These are phyloP conservation scores for Aspergillus calidoustus DNA, from an alignment of 2,329 filamentous ascomycete genomes.

Conservation along the genomic window DNA sequence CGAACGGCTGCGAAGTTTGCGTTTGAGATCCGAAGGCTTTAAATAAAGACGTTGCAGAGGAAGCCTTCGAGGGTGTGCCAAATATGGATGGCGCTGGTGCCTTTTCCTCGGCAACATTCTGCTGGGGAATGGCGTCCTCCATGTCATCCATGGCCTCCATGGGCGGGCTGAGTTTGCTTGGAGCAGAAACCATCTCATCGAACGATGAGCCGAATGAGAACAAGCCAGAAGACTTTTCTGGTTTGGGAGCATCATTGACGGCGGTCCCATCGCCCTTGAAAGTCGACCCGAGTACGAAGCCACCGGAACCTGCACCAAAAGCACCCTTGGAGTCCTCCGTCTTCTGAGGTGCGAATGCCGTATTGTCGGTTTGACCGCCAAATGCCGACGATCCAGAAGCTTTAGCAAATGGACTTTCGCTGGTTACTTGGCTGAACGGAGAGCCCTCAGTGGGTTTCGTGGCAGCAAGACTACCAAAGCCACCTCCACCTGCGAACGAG, in stretches of 20 bases:
- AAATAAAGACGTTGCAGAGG: slow-evolving; percentile 31
- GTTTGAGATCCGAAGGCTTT: slow-evolving; percentile 36
- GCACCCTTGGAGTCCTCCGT: slow-evolving; percentile 32
- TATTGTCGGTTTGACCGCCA: slow-evolving; percentile 30
- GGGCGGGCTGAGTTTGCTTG: slow-evolving; percentile 38
- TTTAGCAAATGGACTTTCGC: slow-evolving; percentile 35
- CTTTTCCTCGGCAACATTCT: slow-evolving; percentile 29
- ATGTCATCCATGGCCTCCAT: slow-evolving; percentile 44
- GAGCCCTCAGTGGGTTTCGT: slow-evolving; percentile 29
- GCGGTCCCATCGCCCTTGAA: slow-evolving; percentile 51
- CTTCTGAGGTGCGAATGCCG: slow-evolving; percentile 36
- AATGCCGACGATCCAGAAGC: slow-evolving; percentile 36
- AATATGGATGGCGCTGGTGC: slow-evolving; percentile 31
- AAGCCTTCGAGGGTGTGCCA: slow-evolving; percentile 29
- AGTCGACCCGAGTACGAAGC: slow-evolving; percentile 50
- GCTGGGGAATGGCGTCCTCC: slow-evolving; percentile 34
- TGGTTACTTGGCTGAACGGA: slow-evolving; percentile 33
- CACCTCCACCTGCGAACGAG: slow-evolving; percentile 34
- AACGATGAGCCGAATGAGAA: slow-evolving; percentile 48
- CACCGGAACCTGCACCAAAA: slow-evolving; percentile 34
- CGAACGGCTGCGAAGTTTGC: slow-evolving; percentile 30
- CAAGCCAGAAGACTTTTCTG: slow-evolving; percentile 38
- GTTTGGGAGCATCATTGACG: slow-evolving; percentile 45
- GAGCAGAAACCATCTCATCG: slow-evolving; percentile 44
- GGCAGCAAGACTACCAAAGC: slow-evolving; percentile 31